Conservation (phyloP, 495 filamentous ascomycete genomes). For the Xylaria cubensis region DNA sequence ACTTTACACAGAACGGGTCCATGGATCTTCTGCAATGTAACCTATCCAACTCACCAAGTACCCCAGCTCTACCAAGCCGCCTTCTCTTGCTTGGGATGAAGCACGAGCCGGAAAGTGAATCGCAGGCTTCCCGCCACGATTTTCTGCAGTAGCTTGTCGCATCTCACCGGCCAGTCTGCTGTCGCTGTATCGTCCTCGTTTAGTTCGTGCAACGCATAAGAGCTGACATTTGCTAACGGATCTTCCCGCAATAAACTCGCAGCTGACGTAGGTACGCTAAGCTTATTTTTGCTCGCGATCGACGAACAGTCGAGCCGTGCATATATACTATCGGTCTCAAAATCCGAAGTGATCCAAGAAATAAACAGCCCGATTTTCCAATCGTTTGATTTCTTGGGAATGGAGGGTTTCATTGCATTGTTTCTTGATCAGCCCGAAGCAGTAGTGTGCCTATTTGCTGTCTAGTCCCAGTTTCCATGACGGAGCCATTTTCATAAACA, state of each 20-base stretch:
- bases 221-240: slow-evolving; percentile 14
- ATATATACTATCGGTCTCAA: slow-evolving; percentile 1
- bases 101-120: slow-evolving; percentile 1
- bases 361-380: slow-evolving; percentile 5
- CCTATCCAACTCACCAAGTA: slow-evolving; percentile 25
- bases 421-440: slow-evolving; percentile 20
- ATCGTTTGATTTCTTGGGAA: background rate
- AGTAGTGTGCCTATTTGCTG: background rate
- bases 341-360: background rate
- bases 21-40: slow-evolving; percentile 22
- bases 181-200: background rate
- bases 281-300: slow-evolving; percentile 23
- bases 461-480: slow-evolving; percentile 7
- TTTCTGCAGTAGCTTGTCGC: slow-evolving; percentile 2
- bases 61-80: slow-evolving; percentile 16
- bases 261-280: slow-evolving; percentile 21
- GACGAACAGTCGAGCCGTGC: slow-evolving; percentile 24
- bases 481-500: background rate
- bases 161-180: background rate
- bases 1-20: background rate
- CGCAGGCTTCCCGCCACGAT: background rate
- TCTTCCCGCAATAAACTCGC: slow-evolving; percentile 26
- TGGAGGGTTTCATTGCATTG: slow-evolving; percentile 22
- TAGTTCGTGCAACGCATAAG: background rate
- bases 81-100: background rate